These are phyloP conservation scores for Phytophthora sp. DNA, from an alignment of 352 stramenopile species.

Conservation along the genomic window DNA sequence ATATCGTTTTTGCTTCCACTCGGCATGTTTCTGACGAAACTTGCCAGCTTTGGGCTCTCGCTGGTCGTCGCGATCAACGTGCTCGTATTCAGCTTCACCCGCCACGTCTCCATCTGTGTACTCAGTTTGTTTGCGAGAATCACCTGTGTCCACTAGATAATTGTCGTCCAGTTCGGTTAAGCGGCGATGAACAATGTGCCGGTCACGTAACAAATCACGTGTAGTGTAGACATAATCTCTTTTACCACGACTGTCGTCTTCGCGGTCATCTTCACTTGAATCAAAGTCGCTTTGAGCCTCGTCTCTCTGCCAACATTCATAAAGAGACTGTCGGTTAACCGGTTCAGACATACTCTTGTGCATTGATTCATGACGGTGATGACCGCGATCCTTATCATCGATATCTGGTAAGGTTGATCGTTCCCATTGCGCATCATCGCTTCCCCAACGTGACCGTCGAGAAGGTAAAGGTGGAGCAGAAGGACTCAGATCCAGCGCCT, in stretches of 20 bases:
- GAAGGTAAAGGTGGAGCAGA: constrained; percentile 46
- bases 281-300: constrained; percentile 4
- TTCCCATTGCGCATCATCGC: constrained; percentile 13
- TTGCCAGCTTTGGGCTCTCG: not conserved
- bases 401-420: not conserved
- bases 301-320: not conserved
- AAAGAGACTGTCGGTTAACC: not conserved
- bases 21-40: constrained; percentile 11
- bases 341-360: constrained; percentile 34
- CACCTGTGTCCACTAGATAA: no score
- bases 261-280: constrained; percentile 14
- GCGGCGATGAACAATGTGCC: constrained; percentile 1
- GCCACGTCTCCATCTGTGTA: no score
- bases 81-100: not conserved
- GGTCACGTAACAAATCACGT: not conserved
- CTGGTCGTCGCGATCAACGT: not conserved
- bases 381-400: not conserved
- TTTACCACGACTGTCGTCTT: not conserved
- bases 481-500: constrained; percentile 50
- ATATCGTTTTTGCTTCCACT: constrained; percentile 26
- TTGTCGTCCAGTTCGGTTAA: constrained; percentile 6
- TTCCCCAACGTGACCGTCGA: constrained; percentile 7
- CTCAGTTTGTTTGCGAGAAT: no score
- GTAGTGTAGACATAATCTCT: not conserved
- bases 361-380: constrained; percentile 4